phyloP scores from a whole-genome alignment of 2,329 filamentous ascomycete species.

The Didymella segeticola region DNA sequence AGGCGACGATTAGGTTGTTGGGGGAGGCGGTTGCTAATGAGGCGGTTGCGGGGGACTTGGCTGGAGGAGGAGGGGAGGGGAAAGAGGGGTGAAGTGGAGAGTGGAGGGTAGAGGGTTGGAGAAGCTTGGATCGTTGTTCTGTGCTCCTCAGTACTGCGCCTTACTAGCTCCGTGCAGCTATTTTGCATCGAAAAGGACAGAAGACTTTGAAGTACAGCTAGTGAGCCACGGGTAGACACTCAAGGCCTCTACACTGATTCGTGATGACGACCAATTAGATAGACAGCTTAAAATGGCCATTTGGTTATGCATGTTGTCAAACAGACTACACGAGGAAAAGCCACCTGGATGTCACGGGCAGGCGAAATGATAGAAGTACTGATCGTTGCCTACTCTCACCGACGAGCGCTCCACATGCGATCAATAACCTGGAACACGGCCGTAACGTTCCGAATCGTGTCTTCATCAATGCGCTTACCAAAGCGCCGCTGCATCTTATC shows the following conservation, averaged over 20 bases:
- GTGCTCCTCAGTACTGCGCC: too few relatives aligned
- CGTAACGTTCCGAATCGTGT: slow-evolving; percentile 79
- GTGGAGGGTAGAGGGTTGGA: neutral
- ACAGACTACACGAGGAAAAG: too few relatives aligned
- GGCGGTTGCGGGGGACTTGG: neutral
- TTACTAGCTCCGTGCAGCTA: too few relatives aligned
- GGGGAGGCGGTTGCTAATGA: neutral
- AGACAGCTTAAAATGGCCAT: too few relatives aligned
- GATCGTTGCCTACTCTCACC: neutral
- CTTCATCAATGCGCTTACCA: slow-evolving; percentile 72
- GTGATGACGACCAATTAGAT: too few relatives aligned
- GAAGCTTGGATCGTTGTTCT: neutral
- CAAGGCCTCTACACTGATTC: neutral
- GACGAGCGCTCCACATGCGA: slow-evolving; percentile 69
- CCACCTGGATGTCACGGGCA: too few relatives aligned
- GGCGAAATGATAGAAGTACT: neutral
- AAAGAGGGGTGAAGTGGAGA: neutral
- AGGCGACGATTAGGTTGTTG: neutral
- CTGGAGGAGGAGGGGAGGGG: neutral
- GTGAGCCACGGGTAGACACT: too few relatives aligned
- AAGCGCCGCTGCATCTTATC: slow-evolving; percentile 96
- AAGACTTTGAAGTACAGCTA: too few relatives aligned
- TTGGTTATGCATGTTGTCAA: too few relatives aligned
- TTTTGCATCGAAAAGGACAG: too few relatives aligned
- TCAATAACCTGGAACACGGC: slow-evolving; percentile 93